Percentiles rank a stretch among this genome's conserved stretches.
These are phyloP conservation scores for Mallotus japonicus DNA, from an alignment of 441 rosid genomes.

Conservation along the genomic window DNA sequence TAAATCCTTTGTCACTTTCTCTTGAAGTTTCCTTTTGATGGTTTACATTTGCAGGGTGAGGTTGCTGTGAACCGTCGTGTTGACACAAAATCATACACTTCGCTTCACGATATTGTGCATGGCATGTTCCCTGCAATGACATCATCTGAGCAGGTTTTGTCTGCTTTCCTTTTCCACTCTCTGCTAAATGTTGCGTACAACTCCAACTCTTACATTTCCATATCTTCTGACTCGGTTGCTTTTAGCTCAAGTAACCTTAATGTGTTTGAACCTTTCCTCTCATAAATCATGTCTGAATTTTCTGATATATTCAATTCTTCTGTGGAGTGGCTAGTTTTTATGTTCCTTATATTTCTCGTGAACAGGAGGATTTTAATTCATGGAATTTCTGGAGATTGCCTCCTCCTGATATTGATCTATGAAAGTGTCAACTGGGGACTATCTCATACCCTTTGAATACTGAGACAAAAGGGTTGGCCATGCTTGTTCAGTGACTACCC, in stretches of 20 bases:
- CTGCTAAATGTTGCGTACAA: background rate
- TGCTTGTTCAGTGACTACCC: conserved; percentile 19
- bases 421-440: conserved; percentile 23
- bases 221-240: background rate
- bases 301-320: background rate
- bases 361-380: conserved; percentile 87
- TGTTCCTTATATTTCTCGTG: conserved; percentile 8
- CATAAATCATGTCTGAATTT: background rate
- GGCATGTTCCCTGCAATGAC: conserved; percentile 73
- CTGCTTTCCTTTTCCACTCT: conserved; percentile 4
- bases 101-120: conserved; percentile 81
- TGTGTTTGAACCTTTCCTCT: background rate
- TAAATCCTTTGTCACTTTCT: background rate
- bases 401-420: conserved; percentile 46
- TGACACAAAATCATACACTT: conserved; percentile 75
- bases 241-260: background rate
- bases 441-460: conserved; percentile 7
- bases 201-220: background rate
- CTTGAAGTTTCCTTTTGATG: conserved; percentile 22
- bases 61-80: conserved; percentile 80
- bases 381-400: conserved; percentile 98
- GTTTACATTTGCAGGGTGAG: conserved; percentile 65
- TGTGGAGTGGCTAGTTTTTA: conserved; percentile 10
- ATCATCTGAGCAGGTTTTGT: conserved; percentile 65
- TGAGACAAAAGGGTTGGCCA: conserved; percentile 10